phyloP scores from a whole-genome alignment of 208 protist species.

The Acanthamoeba divionensis region DNA sequence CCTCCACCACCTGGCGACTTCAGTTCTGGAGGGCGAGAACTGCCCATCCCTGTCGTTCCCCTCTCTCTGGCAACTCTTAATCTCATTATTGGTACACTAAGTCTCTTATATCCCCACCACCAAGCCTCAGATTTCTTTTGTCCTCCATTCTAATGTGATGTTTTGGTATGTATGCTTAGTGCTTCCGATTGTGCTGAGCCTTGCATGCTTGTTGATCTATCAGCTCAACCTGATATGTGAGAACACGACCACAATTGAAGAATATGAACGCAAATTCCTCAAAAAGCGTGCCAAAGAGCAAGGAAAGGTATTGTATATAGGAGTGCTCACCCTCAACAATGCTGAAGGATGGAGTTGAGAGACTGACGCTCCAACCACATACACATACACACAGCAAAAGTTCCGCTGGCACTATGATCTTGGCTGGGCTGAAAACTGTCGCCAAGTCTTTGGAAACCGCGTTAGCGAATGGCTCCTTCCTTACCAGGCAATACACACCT shows the following conservation, averaged over 20 bases:
- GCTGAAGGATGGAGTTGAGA: neutral
- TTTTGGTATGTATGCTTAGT: too few relatives aligned
- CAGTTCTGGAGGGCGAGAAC: neutral
- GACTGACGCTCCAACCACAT: neutral
- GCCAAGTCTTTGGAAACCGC: neutral
- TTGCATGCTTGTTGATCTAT: neutral
- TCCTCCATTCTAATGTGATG: too few relatives aligned
- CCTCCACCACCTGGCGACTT: neutral
- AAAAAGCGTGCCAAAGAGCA: neutral
- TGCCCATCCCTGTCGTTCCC: neutral
- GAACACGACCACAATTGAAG: slow-evolving; percentile 29
- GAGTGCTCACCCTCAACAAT: neutral
- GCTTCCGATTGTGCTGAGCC: slow-evolving; percentile 25
- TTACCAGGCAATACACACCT: too few relatives aligned
- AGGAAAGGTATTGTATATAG: neutral
- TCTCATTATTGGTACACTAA: neutral
- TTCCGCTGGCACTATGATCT: slow-evolving; percentile 6
- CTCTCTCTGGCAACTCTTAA: neutral
- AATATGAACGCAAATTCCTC: neutral
- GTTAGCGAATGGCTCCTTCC: neutral
- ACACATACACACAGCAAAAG: too few relatives aligned
- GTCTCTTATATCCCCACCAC: too few relatives aligned
- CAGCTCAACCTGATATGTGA: neutral
- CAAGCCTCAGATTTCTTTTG: too few relatives aligned
- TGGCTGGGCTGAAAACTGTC: neutral